These are phyloP conservation scores for Trichoderma aggressivum DNA, from an alignment of 2,329 filamentous ascomycete genomes.

Conservation along the genomic window DNA sequence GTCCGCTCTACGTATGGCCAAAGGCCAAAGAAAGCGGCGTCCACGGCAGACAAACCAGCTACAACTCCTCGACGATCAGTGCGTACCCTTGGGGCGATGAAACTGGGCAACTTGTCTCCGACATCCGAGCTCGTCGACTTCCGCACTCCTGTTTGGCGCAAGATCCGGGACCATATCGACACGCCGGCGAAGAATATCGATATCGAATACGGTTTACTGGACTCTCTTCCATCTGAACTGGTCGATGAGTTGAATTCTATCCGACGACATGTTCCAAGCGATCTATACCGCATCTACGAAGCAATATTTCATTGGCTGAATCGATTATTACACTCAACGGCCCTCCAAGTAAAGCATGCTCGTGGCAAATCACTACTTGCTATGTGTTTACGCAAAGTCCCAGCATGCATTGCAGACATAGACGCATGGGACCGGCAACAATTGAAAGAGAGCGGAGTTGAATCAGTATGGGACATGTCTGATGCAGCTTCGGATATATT, in stretches of 20 bases:
- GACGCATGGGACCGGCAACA: slow-evolving; percentile 32
- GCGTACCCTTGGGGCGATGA: slow-evolving; percentile 32
- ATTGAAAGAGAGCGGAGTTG: slow-evolving; percentile 24
- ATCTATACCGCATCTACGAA: slow-evolving; percentile 32
- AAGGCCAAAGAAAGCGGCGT: slow-evolving; percentile 19
- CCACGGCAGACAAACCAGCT: background rate
- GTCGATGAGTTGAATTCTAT: slow-evolving; percentile 26
- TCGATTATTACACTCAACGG: slow-evolving; percentile 30
- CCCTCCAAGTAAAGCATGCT: slow-evolving; percentile 21
- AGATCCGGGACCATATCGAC: slow-evolving; percentile 26
- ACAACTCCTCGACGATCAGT: slow-evolving; percentile 26
- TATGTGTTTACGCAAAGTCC: slow-evolving; percentile 36
- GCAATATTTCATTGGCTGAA: slow-evolving; percentile 33
- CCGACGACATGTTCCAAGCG: slow-evolving; percentile 24
- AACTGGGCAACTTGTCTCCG: slow-evolving; percentile 27
- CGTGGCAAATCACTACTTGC: slow-evolving; percentile 34
- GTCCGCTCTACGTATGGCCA: slow-evolving; percentile 32
- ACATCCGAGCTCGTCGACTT: slow-evolving; percentile 28
- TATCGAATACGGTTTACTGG: background rate
- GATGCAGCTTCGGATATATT: slow-evolving; percentile 33
- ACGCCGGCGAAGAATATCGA: slow-evolving; percentile 8
- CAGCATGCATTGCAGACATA: slow-evolving; percentile 31
- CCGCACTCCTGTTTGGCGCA: slow-evolving; percentile 29
- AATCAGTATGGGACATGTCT: slow-evolving; percentile 28
- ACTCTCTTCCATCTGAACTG: slow-evolving; percentile 19